Percentiles rank a stretch among this genome's conserved stretches.
phyloP scores from a whole-genome alignment of 202 grass and related monocot species.

The Bolboschoenoplectus hybrid region DNA sequence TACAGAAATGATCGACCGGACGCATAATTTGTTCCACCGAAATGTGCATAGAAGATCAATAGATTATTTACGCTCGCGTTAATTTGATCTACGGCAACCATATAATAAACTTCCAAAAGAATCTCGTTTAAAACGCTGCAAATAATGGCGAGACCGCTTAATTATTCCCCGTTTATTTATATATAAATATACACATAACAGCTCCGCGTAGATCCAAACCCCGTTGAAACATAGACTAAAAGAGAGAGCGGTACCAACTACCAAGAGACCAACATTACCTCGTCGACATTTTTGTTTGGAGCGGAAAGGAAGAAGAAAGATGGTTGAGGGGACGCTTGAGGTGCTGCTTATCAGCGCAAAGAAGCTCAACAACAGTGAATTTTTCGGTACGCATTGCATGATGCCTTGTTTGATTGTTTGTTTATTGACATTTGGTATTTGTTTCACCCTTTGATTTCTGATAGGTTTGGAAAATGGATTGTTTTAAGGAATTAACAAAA shows the following conservation, averaged over 20 bases:
- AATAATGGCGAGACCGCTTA: not conserved
- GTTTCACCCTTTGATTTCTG: not conserved
- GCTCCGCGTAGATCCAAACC: not conserved
- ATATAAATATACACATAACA: not conserved
- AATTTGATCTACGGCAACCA: not conserved
- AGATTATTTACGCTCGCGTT: not conserved
- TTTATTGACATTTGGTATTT: not conserved
- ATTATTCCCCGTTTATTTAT: not conserved
- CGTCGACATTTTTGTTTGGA: conserved; percentile 13
- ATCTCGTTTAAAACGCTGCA: not conserved
- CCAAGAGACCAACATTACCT: not conserved
- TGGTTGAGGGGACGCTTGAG: conserved; percentile 71
- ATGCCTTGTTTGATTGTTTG: not conserved
- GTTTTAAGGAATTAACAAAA: not conserved
- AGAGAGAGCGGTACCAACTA: not conserved
- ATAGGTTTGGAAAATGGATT: not conserved
- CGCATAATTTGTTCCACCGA: too few species aligned
- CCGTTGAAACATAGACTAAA: not conserved
- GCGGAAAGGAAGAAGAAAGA: conserved; percentile 31
- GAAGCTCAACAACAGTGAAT: conserved; percentile 70
- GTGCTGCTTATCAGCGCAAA: conserved; percentile 82
- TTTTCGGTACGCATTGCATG: conserved; percentile 48
- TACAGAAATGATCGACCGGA: too few species aligned
- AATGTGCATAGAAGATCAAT: not conserved
- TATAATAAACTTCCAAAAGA: conserved; percentile 5